phyloP scores from a whole-genome alignment of 371 early-diverging fungal species.

The Conidiobolus coronatus region DNA sequence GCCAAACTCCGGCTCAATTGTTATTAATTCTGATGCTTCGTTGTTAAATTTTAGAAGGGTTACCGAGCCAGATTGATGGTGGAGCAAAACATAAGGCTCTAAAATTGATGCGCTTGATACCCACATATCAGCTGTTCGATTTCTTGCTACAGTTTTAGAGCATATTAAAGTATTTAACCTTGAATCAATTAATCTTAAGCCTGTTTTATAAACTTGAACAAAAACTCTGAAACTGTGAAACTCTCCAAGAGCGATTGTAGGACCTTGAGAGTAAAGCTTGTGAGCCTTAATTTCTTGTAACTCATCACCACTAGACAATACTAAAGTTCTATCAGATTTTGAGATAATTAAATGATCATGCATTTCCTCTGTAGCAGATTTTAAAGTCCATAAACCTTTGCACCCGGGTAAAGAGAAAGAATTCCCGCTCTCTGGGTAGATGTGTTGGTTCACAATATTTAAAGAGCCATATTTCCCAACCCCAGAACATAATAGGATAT shows the following conservation, averaged over 20 bases:
- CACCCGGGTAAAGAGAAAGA: slow-evolving; percentile 38
- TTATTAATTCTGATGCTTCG: too few species aligned
- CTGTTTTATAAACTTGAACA: slow-evolving; percentile 56
- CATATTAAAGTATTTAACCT: slow-evolving; percentile 10
- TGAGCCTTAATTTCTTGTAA: slow-evolving; percentile 48
- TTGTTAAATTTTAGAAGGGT: background rate
- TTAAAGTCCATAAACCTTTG: slow-evolving; percentile 37
- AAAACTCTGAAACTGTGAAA: slow-evolving; percentile 34
- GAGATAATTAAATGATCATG: slow-evolving; percentile 51
- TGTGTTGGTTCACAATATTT: slow-evolving; percentile 38
- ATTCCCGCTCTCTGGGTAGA: slow-evolving; percentile 33
- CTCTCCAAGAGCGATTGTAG: slow-evolving; percentile 49
- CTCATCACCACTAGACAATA: slow-evolving; percentile 63
- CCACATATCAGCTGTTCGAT: slow-evolving; percentile 15
- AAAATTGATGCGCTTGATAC: slow-evolving; percentile 48
- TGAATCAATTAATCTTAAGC: slow-evolving; percentile 37
- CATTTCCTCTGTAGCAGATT: slow-evolving; percentile 5
- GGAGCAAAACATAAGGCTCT: slow-evolving; percentile 33
- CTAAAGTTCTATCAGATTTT: slow-evolving; percentile 32
- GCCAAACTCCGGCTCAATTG: too few species aligned
- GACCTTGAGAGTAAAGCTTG: slow-evolving; percentile 49
- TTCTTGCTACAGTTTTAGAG: slow-evolving; percentile 27
- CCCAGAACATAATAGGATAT: slow-evolving; percentile 63
- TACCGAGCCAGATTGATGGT: background rate
- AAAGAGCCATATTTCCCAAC: slow-evolving; percentile 49